Conservation (phyloP, 495 filamentous ascomycete species). For the Podospora conica region DNA sequence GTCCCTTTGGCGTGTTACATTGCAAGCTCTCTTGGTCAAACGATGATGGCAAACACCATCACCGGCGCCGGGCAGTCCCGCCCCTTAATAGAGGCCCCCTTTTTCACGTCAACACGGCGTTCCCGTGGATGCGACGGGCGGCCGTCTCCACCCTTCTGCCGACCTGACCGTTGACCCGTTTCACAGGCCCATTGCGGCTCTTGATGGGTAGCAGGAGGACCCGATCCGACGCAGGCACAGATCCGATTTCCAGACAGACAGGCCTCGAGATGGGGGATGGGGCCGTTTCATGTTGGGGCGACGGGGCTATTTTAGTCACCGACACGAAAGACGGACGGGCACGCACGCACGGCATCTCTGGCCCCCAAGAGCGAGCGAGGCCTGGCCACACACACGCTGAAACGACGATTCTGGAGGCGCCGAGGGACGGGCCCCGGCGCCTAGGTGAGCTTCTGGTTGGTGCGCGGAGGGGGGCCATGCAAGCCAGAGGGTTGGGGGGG, state of each 20-base stretch:
- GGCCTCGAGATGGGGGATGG: too few species aligned
- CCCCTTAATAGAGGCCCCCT: not conserved
- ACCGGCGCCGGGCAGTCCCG: not conserved
- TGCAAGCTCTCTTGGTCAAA: not conserved
- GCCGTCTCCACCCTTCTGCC: not conserved
- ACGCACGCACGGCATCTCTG: not conserved
- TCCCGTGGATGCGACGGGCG: not conserved
- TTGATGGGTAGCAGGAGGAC: not conserved
- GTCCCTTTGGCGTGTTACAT: not conserved
- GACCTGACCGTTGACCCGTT: not conserved
- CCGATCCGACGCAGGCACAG: not conserved
- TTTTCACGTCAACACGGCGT: not conserved
- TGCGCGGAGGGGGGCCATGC: constrained; percentile 15
- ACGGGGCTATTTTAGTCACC: not conserved
- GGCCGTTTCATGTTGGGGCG: not conserved
- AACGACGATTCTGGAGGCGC: not conserved
- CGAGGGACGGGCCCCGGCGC: constrained; percentile 11
- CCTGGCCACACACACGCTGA: not conserved
- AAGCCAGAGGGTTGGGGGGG: constrained; percentile 5
- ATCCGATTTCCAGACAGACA: not conserved
- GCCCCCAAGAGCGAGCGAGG: not conserved
- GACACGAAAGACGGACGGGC: too few species aligned
- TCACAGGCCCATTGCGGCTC: not conserved
- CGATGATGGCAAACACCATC: not conserved
- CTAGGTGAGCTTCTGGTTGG: constrained; percentile 20